A percentile compares a stretch with the other conserved stretches of the same genome.
These are phyloP conservation scores for Perkinsus olseni DNA, from an alignment of 169 alveolate species.

Conservation along the genomic window DNA sequence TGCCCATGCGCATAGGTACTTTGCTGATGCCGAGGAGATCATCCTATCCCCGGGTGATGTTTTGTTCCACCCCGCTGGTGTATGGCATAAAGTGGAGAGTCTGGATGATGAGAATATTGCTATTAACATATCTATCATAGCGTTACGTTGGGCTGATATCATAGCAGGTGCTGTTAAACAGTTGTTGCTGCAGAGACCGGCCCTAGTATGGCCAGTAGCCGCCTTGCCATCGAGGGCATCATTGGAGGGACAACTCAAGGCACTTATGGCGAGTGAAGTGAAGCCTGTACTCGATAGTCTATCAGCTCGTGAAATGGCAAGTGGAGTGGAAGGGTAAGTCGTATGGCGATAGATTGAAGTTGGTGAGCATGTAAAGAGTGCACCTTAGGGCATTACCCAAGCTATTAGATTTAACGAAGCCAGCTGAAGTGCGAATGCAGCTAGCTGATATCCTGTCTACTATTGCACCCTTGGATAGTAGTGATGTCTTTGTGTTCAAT, in stretches of 20 bases:
- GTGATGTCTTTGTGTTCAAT: not conserved
- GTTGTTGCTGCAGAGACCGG: not conserved
- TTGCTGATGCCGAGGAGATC: not conserved
- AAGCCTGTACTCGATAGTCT: not conserved
- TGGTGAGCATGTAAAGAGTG: not conserved
- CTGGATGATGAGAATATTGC: not conserved
- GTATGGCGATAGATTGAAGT: too few species aligned
- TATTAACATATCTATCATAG: not conserved
- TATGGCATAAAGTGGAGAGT: constrained; percentile 6
- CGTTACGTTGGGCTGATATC: not conserved
- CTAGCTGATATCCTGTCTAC: not conserved
- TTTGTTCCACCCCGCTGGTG: not conserved
- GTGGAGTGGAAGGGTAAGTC: not conserved
- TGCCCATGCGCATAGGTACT: not conserved
- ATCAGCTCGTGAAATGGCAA: not conserved
- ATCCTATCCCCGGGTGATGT: constrained; percentile 5
- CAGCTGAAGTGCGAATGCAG: not conserved
- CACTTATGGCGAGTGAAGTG: not conserved
- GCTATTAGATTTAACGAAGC: not conserved
- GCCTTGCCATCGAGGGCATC: not conserved
- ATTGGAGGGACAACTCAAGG: not conserved
- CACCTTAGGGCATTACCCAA: not conserved
- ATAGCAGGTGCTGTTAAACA: not conserved
- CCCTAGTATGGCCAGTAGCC: not conserved
- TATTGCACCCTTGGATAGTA: not conserved